Evolutionary conservation across 345 rosid species (phyloP), one percentile per base, ranked within the genome.

Genomic region (Sisymbrium altissimum): DNA sequence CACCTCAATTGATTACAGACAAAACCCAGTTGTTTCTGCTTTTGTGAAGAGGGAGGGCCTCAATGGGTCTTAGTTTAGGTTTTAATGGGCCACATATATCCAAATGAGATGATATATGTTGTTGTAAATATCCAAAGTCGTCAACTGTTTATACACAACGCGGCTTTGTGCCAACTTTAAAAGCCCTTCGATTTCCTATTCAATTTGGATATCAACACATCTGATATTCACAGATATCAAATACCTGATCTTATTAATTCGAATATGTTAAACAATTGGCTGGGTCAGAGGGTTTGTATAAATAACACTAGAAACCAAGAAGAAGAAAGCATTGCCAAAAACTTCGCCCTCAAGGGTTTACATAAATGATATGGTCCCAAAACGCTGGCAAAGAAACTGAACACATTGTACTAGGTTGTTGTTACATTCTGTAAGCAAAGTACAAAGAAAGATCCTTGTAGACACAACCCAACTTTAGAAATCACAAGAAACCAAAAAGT

Each of bases 291-390:
- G 55, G 14, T 48, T 33, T 2, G 4, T 33, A 3, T 33, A 14
- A n/a, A n/a, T 8, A 32, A 46, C 70, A 21, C 7, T 23, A 19
- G 38, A 32, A 44, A 21, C 6, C 50, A 46, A 11, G 5, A 7
- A 5, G 29, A 68, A 38, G 38, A 56, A 60, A 19, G 53, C 32
- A 46, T 36, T 38, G 75, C 38, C 60, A 71, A 18, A 35, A 49
- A 62, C 69, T 17, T 50, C 43, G 60, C 68, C 68, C 59, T 61
- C 75, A 49, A 9, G 66, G 30, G 46, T 58, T 58, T 46, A 33
- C 68, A 60, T 36, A 58, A 60, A 19, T 61, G 43, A 36, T 32
- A 72, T 63, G 70, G 48, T 64, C 71, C 77, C 71, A 64, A 64
- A 32, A 32, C 48, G 38, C 9, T 41, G 64, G 54, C 45, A 33